These are phyloP conservation scores for Lunularia cruciata DNA, from an alignment of 225 moss, liverwort and hornwort species.

Conservation along the genomic window DNA sequence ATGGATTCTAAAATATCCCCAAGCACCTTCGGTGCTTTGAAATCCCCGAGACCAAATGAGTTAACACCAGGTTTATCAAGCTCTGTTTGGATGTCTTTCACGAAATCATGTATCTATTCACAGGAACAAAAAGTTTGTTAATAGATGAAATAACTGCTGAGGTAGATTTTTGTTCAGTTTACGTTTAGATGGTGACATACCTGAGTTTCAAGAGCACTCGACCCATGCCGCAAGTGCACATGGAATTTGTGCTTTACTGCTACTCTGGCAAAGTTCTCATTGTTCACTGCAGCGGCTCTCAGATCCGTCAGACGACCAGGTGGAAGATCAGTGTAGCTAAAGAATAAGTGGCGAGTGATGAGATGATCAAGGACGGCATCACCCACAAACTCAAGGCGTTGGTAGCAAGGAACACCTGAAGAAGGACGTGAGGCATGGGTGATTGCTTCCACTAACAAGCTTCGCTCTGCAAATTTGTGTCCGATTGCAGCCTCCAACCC, in stretches of 20 bases:
- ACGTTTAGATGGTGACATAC: conserved; percentile 28
- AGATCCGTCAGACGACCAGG: conserved; percentile 97
- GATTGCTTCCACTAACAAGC: conserved; percentile 93
- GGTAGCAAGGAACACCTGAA: conserved; percentile 97
- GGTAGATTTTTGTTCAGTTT: too few species aligned
- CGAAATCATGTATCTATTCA: conserved; percentile 91
- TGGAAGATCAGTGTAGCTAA: conserved; percentile 95
- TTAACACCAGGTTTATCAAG: conserved; percentile 98
- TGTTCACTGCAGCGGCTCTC: conserved; percentile 98
- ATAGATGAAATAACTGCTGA: too few species aligned
- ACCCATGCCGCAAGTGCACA: conserved; percentile 93
- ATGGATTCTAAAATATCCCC: conserved; percentile 97
- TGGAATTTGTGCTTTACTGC: conserved; percentile 96
- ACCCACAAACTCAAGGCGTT: conserved; percentile 95
- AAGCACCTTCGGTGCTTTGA: conserved; percentile 98
- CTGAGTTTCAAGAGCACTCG: conserved; percentile 98
- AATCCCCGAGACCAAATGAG: conserved; percentile 97
- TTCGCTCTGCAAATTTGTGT: conserved; percentile 76
- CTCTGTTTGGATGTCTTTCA: conserved; percentile 96
- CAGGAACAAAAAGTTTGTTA: conserved; percentile 1
- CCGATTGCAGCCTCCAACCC: conserved; percentile 78
- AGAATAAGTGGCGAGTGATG: conserved; percentile 85
- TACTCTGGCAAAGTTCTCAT: conserved; percentile 96
- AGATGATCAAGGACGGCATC: conserved; percentile 97
- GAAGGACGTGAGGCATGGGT: conserved; percentile 98